Conservation (phyloP, 2,329 filamentous ascomycete species). For the Dendrostoma leiphaemia region DNA sequence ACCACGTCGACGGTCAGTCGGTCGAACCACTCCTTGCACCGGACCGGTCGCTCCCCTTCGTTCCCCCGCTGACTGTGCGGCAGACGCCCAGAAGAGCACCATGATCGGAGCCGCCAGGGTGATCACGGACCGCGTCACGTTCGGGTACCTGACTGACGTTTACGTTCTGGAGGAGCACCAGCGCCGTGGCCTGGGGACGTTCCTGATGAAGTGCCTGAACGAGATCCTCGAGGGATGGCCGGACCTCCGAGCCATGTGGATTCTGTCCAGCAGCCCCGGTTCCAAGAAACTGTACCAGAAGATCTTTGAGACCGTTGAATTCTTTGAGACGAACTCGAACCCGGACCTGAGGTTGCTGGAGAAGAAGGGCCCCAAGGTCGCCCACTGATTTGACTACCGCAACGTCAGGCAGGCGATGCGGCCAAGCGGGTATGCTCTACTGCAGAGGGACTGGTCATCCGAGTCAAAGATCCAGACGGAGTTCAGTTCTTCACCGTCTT, state of each 20-base stretch:
- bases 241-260: constrained; percentile 56
- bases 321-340: constrained; percentile 4
- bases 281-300: constrained; percentile 44
- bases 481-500: constrained; percentile 54
- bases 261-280: constrained; percentile 43
- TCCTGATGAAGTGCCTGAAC: constrained; percentile 61
- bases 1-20: constrained; percentile 27
- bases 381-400: neutral
- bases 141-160: constrained; percentile 69
- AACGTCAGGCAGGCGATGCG: too few species aligned
- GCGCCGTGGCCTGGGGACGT: constrained; percentile 60
- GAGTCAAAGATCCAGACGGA: too few species aligned
- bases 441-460: too few species aligned
- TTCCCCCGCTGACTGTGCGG: neutral
- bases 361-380: constrained; percentile 33
- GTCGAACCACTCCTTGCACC: constrained; percentile 18
- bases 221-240: constrained; percentile 57
- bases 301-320: constrained; percentile 39
- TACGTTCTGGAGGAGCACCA: constrained; percentile 62
- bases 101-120: constrained; percentile 58
- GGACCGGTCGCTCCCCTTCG: neutral
- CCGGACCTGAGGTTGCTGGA: constrained; percentile 31
- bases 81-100: constrained; percentile 1
- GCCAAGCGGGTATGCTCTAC: too few species aligned
- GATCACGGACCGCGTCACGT: constrained; percentile 68